Base-by-base conservation (phyloP, 768 basidiomycete species). In the Symmetrospora coprosmae region DNA sequence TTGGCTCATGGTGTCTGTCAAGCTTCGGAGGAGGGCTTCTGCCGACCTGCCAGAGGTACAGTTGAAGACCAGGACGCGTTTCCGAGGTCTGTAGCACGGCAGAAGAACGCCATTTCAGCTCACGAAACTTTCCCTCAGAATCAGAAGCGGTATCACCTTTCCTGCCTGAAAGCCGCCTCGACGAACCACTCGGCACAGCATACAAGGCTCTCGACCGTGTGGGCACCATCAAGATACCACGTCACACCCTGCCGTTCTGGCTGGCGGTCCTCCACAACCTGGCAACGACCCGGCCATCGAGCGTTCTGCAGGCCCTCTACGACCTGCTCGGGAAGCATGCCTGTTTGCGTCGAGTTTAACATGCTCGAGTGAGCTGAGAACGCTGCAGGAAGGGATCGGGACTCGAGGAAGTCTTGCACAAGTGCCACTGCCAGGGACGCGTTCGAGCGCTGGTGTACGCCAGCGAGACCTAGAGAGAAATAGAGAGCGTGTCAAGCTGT, bases 151-250 rank as follows among this genome's bases (percentile, higher is more conserved):
- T 23, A 37, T 64, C 60, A 19, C 65, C 64, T 48, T 33, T 49
- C 30, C 34, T 38, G 30, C 11, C 4, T 43, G 45, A 61, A 27
- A 3, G 64, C 63, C n/a, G 34, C 65, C 8, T 58, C 62, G 2
- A 80, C 82, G 70, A 86, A 94, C 94, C 94, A 99, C 61, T 87
- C 76, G 14, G 86, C 79, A 66, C 91, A 92, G 62, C 81, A 88
- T 41, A 79, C 77, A 28, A 99, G 76, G 68, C 89, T 94, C 70
- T 97, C 94, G 13, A 79, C 73, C 0, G 94, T 99, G 71, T 99
- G 94, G 11, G 94, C 91, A 0, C 94, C 94, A 70, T 97, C 94
- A 13, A 99, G 75, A 72, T 82, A 87, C 94, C 94, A 97, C 2
- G 80, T 84, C 6, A 79, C 76, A 16, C 72, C 68, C 1, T 72